These are phyloP conservation scores for Violaceomyces palustris DNA, from an alignment of 1,284 basidiomycete genomes.

Conservation along the genomic window DNA sequence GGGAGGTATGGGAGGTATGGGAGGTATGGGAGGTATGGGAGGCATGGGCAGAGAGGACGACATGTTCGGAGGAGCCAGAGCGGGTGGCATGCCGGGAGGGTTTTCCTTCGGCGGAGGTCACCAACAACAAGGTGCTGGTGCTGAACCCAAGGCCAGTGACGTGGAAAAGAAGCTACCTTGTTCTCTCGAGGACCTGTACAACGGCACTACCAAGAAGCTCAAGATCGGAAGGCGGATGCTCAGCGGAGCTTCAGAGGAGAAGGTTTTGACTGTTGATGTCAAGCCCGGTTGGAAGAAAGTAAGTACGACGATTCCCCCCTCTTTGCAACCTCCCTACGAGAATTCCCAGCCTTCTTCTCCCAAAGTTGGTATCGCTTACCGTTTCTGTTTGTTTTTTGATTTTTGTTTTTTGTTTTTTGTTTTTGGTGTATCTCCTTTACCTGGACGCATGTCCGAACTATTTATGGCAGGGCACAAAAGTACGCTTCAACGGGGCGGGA, in stretches of 20 bases:
- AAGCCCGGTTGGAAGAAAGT: constrained; percentile 51
- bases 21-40: constrained; percentile 36
- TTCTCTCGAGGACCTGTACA: constrained; percentile 84
- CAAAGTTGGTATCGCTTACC: background rate
- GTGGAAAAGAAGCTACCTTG: constrained; percentile 73
- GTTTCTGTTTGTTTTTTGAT: background rate
- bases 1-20: constrained; percentile 41
- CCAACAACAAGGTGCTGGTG: background rate
- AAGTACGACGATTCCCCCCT: background rate
- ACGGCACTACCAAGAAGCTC: constrained; percentile 79
- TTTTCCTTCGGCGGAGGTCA: constrained; percentile 8
- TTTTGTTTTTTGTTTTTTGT: too few relatives aligned
- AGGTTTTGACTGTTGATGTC: constrained; percentile 62
- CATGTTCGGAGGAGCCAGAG: constrained; percentile 33
- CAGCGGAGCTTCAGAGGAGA: constrained; percentile 75
- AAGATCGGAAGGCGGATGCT: constrained; percentile 74
- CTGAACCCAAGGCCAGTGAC: constrained; percentile 60
- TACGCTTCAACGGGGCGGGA: constrained; percentile 46
- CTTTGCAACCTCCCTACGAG: too few relatives aligned
- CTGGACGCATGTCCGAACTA: too few relatives aligned
- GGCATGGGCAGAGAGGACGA: constrained; percentile 34
- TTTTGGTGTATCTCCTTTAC: too few relatives aligned
- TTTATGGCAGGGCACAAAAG: constrained; percentile 40
- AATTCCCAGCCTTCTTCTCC: background rate
- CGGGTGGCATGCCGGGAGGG: constrained; percentile 25